Evolutionary conservation across 2,329 filamentous ascomycete species (phyloP).

Genomic region (Alternaria gansuensis): DNA sequence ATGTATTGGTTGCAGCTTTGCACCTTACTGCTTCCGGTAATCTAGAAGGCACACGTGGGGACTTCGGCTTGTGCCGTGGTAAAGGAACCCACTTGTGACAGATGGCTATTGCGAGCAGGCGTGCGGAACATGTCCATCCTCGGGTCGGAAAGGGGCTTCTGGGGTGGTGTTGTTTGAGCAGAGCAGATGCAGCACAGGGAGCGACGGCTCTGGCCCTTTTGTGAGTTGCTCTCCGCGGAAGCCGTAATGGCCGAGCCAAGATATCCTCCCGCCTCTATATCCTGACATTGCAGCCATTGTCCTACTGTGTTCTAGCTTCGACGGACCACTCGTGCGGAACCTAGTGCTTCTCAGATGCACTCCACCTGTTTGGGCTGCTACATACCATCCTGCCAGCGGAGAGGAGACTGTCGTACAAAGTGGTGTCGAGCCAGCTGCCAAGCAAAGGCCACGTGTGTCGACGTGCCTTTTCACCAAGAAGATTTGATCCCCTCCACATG

Average conservation of each 20-base stretch:
- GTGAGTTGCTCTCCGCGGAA: constrained; percentile 11
- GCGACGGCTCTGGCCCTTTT: not conserved
- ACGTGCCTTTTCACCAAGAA: not conserved
- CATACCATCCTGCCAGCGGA: not conserved
- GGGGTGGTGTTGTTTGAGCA: not conserved
- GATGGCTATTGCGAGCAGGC: not conserved
- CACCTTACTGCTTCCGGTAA: constrained; percentile 3
- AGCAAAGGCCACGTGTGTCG: not conserved
- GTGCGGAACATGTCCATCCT: not conserved
- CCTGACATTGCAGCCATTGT: constrained; percentile 4
- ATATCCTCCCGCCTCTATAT: constrained; percentile 3
- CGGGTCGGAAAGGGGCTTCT: not conserved
- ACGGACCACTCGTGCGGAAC: not conserved
- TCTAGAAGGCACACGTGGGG: constrained; percentile 3
- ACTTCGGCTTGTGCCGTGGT: constrained; percentile 1
- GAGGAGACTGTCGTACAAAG: not conserved
- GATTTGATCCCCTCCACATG: not conserved
- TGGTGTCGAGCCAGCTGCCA: not conserved
- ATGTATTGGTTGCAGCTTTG: constrained; percentile 8
- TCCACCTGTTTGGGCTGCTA: not conserved
- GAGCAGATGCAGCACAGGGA: constrained; percentile 2
- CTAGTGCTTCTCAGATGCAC: not conserved
- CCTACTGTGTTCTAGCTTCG: constrained; percentile 13
- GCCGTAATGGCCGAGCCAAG: constrained; percentile 6
- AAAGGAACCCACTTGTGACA: constrained; percentile 4